Evolutionary conservation across 2,329 filamentous ascomycete species (phyloP).

Genomic region (Helotiales sp.): DNA sequence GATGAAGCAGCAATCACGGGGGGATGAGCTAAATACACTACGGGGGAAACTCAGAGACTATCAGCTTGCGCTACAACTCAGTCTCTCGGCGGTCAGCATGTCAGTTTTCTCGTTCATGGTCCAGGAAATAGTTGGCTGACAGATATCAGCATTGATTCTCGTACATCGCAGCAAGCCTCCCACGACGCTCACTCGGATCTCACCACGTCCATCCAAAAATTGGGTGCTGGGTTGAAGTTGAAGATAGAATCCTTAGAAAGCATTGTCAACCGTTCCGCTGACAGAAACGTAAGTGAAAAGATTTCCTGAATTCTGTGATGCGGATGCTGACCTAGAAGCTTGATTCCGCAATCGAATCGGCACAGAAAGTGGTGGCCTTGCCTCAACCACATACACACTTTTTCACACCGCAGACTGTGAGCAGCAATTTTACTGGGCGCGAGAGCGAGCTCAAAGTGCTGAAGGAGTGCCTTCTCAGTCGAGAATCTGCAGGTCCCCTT

Average conservation of each 20-base stretch:
- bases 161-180: slow-evolving; percentile 17
- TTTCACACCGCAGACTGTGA: slow-evolving; percentile 9
- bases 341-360: slow-evolving; percentile 14
- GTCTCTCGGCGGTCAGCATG: slow-evolving; percentile 16
- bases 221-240: slow-evolving; percentile 16
- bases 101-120: slow-evolving; percentile 4
- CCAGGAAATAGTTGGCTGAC: slow-evolving; percentile 8
- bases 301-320: not conserved
- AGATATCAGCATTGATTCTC: slow-evolving; percentile 15
- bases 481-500: not conserved
- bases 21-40: slow-evolving; percentile 14
- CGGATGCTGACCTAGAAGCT: slow-evolving; percentile 12
- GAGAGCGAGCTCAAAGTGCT: slow-evolving; percentile 10
- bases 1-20: slow-evolving; percentile 22
- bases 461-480: slow-evolving; percentile 3
- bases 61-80: slow-evolving; percentile 20
- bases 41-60: slow-evolving; percentile 15
- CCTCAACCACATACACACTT: slow-evolving; percentile 6
- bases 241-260: slow-evolving; percentile 18
- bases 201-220: slow-evolving; percentile 15
- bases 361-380: slow-evolving; percentile 12
- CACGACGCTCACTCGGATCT: slow-evolving; percentile 16
- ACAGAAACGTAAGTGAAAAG: slow-evolving; percentile 13
- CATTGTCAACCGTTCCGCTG: slow-evolving; percentile 2
- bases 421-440: slow-evolving; percentile 19